A percentile compares a stretch with the other conserved stretches of the same genome.
phyloP scores from a whole-genome alignment of 805 yeast species.

The Kodamaea kakaduensis region DNA sequence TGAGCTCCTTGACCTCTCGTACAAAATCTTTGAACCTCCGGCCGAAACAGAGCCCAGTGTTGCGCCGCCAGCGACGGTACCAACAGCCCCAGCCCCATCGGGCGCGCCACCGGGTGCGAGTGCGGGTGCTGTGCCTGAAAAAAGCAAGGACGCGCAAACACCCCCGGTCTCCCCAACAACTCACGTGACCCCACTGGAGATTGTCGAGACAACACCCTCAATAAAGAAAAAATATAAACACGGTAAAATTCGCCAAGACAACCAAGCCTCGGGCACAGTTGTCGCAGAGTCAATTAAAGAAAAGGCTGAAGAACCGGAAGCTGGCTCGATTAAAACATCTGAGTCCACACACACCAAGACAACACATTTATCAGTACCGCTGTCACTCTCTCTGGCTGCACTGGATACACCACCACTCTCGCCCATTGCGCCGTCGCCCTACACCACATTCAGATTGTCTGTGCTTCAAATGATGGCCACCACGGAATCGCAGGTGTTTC shows the following conservation, averaged over 20 bases:
- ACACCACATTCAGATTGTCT: neutral
- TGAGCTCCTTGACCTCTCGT: constrained; percentile 5
- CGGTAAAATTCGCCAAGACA: neutral
- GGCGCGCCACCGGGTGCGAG: neutral
- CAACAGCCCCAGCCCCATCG: neutral
- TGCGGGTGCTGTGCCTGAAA: neutral
- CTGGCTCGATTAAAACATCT: too few species aligned
- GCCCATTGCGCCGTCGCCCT: neutral
- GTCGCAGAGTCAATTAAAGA: neutral
- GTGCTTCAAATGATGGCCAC: neutral
- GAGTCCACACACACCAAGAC: too few species aligned
- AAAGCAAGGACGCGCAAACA: neutral
- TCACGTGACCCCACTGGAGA: constrained; percentile 5
- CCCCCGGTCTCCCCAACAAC: neutral
- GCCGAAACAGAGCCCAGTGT: constrained; percentile 3
- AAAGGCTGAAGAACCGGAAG: too few species aligned
- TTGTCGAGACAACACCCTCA: neutral
- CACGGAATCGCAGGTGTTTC: constrained; percentile 13
- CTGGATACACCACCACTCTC: neutral
- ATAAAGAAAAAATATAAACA: constrained; percentile 6
- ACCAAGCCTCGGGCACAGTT: neutral
- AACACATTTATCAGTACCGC: neutral
- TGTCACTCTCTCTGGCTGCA: neutral
- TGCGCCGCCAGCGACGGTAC: neutral
- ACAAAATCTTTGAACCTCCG: constrained; percentile 2